Evolutionary conservation across 2,329 filamentous ascomycete species (phyloP).

Genomic region (Alternaria rosae): DNA sequence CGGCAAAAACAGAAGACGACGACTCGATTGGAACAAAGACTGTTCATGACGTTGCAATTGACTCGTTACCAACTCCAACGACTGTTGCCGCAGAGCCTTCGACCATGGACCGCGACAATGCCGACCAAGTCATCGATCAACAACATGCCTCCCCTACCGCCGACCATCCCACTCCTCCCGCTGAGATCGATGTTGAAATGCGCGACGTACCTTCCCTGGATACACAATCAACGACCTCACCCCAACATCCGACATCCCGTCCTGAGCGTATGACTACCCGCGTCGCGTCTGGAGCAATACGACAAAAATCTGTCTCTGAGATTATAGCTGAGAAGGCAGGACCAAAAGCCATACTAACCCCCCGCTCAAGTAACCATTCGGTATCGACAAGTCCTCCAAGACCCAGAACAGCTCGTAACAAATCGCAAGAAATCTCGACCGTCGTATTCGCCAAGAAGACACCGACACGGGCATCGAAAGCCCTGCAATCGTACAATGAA

Average conservation of each 20-base stretch:
- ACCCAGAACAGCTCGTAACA: constrained; percentile 44
- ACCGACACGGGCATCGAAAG: constrained; percentile 33
- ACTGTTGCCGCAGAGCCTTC: constrained; percentile 45
- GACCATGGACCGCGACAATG: constrained; percentile 29
- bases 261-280: constrained; percentile 70
- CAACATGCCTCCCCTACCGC: constrained; percentile 19
- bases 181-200: constrained; percentile 47
- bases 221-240: constrained; percentile 23
- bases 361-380: constrained; percentile 40
- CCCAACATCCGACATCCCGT: constrained; percentile 27
- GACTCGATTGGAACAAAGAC: constrained; percentile 18
- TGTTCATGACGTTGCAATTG: constrained; percentile 30
- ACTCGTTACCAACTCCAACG: constrained; percentile 48
- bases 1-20: constrained; percentile 9
- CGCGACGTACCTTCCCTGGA: constrained; percentile 30
- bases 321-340: constrained; percentile 68
- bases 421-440: constrained; percentile 71
- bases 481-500: constrained; percentile 44
- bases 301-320: constrained; percentile 76
- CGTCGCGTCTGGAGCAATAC: constrained; percentile 73
- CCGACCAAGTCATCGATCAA: constrained; percentile 19
- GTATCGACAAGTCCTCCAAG: constrained; percentile 34
- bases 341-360: constrained; percentile 54
- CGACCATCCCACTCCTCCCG: constrained; percentile 47
- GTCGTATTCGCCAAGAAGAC: constrained; percentile 78